Base-by-base conservation (phyloP, 2,329 filamentous ascomycete genomes). In the Penicillium corylophilum region DNA sequence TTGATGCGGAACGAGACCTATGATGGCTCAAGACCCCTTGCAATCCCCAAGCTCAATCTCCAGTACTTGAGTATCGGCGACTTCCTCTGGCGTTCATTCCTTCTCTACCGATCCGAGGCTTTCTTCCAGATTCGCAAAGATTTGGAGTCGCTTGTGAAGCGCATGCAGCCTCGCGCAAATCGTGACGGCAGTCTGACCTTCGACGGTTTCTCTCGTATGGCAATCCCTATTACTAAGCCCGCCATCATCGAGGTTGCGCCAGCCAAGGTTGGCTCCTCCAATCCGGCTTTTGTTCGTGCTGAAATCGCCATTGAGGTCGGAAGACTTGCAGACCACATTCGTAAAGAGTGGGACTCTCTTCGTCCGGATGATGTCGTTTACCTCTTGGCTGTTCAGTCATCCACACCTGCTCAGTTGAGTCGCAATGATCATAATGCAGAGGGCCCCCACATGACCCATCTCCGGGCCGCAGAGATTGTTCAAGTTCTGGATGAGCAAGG, bases 11-110 rank as follows among this genome's bases (percentile, higher is more conserved):
- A 93, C 50, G 92, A 96, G 64, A 80, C 79, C 7, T 97, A 96
- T 64, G 87, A 96, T 69, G 92, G 92, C 23, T 91, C 90, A 22
- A 84, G 84, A 43, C 92, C 94, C 5, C 79, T 99, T 51, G 90
- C 94, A 2, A 84, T 99, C 39, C 94, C 94, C 2, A 99, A 99
- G 69, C 75, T 97, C 41, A 99, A 96, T 63, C 77, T 99, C 24
- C 94, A 99, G 67, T 99, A 99, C 71, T 79, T 99, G 13, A 95
- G 92, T 2, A 84, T 96, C 45, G 91, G 91, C 2, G 94, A 99
- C 71, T 99, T 99, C 63, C 75, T 99, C n/a, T 99, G 92, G 91
- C 84, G 95, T 56, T 91, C 93, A 0, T 87, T 97, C 64, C 81
- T 95, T 13, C 77, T 99, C 8, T 94, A 96, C 68, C 85, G 93